Evolutionary conservation across 441 rosid species (phyloP).

Genomic region (Jatropha podagrica): DNA sequence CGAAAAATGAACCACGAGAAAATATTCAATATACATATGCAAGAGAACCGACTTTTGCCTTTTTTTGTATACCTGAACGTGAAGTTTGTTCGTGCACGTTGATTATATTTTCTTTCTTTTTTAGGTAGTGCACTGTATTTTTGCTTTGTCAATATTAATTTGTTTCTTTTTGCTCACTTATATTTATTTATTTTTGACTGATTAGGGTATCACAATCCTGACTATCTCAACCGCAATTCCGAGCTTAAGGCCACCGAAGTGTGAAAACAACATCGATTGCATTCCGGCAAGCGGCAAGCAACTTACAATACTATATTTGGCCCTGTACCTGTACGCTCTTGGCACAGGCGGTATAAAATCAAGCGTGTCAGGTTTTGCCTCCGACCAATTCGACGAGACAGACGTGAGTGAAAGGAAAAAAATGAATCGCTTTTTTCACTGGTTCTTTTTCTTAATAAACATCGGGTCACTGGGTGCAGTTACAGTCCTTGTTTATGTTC

Average conservation of each 20-base stretch:
- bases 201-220: slow-evolving; percentile 74
- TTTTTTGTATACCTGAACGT: neutral
- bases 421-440: slow-evolving; percentile 78
- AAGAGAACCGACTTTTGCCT: too few species aligned
- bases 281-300: slow-evolving; percentile 57
- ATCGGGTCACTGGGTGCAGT: slow-evolving; percentile 81
- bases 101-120: neutral
- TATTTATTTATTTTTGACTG: neutral
- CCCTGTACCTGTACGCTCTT: slow-evolving; percentile 80
- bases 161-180: neutral
- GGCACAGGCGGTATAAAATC: slow-evolving; percentile 96
- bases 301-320: slow-evolving; percentile 59
- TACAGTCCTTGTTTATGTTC: slow-evolving; percentile 81
- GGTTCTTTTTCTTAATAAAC: slow-evolving; percentile 91
- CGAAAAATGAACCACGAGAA: too few species aligned
- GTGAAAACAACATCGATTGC: slow-evolving; percentile 44
- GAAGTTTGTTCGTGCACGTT: slow-evolving; percentile 14
- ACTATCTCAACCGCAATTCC: slow-evolving; percentile 85
- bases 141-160: neutral
- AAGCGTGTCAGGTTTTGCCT: slow-evolving; percentile 92
- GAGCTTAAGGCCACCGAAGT: slow-evolving; percentile 72
- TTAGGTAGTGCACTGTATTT: neutral
- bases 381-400: slow-evolving; percentile 85
- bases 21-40: neutral
- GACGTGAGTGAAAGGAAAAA: slow-evolving; percentile 56